phyloP scores from a whole-genome alignment of 2,329 filamentous ascomycete genomes.

The Didymella keratinophila region DNA sequence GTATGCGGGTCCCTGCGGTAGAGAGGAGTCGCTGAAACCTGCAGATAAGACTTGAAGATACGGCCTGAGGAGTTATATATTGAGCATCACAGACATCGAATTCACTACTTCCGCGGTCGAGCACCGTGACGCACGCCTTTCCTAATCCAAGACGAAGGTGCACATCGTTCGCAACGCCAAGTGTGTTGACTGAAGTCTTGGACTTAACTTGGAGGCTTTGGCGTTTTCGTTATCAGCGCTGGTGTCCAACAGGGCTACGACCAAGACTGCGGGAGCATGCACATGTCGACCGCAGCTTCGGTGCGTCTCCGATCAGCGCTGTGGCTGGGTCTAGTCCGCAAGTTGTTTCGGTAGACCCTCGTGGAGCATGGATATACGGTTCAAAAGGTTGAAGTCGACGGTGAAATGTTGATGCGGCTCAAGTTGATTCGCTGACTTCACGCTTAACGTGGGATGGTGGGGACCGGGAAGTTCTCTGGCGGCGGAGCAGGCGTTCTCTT shows the following conservation, averaged over 20 bases:
- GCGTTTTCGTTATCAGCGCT: slow-evolving; percentile 40
- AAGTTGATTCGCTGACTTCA: slow-evolving; percentile 24
- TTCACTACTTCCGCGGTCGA: slow-evolving; percentile 48
- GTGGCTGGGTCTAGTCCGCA: slow-evolving; percentile 24
- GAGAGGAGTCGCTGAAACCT: slow-evolving; percentile 22
- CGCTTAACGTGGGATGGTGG: slow-evolving; percentile 43
- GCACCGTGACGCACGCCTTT: slow-evolving; percentile 32
- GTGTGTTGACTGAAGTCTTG: slow-evolving; percentile 36
- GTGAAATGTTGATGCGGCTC: slow-evolving; percentile 29
- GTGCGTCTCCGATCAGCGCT: slow-evolving; percentile 30
- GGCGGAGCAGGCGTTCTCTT: slow-evolving; percentile 43
- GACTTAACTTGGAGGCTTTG: slow-evolving; percentile 25
- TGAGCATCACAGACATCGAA: slow-evolving; percentile 24
- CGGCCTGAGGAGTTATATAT: slow-evolving; percentile 38
- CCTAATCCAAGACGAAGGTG: slow-evolving; percentile 19
- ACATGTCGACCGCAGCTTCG: slow-evolving; percentile 21
- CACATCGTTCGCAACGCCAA: slow-evolving; percentile 33
- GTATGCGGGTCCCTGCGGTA: slow-evolving; percentile 20
- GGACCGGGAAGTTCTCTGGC: slow-evolving; percentile 33
- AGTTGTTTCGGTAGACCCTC: slow-evolving; percentile 12
- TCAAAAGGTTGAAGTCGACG: slow-evolving; percentile 17
- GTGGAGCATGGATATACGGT: slow-evolving; percentile 16
- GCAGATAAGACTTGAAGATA: slow-evolving; percentile 27
- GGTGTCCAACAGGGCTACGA: slow-evolving; percentile 22
- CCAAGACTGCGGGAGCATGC: slow-evolving; percentile 29